A percentile compares a stretch with the other conserved stretches of the same genome.
Conservation (phyloP, 495 filamentous ascomycete genomes). For the Umbilicaria muhlenbergii region DNA sequence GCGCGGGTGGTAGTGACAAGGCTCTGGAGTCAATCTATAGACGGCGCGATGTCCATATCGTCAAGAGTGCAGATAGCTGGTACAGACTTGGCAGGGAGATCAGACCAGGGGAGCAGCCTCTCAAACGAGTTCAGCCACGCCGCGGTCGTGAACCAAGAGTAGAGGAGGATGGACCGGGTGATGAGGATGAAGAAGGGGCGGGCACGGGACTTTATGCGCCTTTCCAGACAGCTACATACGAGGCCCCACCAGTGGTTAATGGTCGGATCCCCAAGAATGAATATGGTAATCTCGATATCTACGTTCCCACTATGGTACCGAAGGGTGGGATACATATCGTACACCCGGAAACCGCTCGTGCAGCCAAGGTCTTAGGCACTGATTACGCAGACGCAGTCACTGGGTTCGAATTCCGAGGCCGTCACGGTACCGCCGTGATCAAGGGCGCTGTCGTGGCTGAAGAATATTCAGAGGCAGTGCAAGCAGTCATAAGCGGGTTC, state of each 20-base stretch:
- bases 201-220: slow-evolving; percentile 47
- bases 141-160: slow-evolving; percentile 22
- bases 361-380: slow-evolving; percentile 61
- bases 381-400: slow-evolving; percentile 84
- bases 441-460: slow-evolving; percentile 59
- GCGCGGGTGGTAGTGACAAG: slow-evolving; percentile 31
- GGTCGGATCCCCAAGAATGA: slow-evolving; percentile 72
- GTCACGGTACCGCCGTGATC: slow-evolving; percentile 65
- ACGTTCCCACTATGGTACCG: slow-evolving; percentile 86
- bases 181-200: slow-evolving; percentile 24
- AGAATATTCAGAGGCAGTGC: slow-evolving; percentile 55
- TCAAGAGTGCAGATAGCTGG: slow-evolving; percentile 70
- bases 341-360: slow-evolving; percentile 48
- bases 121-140: slow-evolving; percentile 45
- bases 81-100: slow-evolving; percentile 71
- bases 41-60: slow-evolving; percentile 59
- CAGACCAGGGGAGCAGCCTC: slow-evolving; percentile 54
- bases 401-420: slow-evolving; percentile 72
- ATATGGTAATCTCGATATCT: slow-evolving; percentile 83
- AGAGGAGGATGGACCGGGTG: slow-evolving; percentile 25
- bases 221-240: slow-evolving; percentile 63
- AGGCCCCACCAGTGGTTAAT: slow-evolving; percentile 54
- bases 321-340: slow-evolving; percentile 58
- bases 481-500: slow-evolving; percentile 48
- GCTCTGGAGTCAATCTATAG: slow-evolving; percentile 55